Percentiles rank a stretch among this genome's conserved stretches.
Conservation (phyloP, 768 basidiomycete species). For the Panaeolus cyanescens region DNA sequence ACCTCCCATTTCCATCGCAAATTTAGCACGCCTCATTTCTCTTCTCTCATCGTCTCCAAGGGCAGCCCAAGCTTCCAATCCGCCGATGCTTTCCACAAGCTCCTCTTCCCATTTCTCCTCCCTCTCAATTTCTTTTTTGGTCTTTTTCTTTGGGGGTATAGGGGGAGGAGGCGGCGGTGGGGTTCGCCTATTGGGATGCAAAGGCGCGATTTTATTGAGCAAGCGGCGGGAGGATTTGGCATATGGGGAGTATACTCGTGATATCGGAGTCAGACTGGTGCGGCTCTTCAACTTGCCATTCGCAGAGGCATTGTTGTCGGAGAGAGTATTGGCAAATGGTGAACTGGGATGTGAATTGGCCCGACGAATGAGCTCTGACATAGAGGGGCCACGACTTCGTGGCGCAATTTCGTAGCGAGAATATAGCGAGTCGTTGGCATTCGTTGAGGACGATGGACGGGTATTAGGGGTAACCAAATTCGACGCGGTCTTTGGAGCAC, state of each 20-base stretch:
- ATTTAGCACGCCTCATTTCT: conserved; percentile 58
- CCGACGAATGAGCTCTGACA: conserved; percentile 76
- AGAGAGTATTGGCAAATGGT: conserved; percentile 42
- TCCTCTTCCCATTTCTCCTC: conserved; percentile 86
- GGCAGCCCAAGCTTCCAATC: conserved; percentile 57
- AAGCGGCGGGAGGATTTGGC: conserved; percentile 63
- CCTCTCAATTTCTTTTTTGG: conserved; percentile 73
- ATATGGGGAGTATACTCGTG: conserved; percentile 55
- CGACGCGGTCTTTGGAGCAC: conserved; percentile 9
- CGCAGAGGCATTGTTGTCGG: conserved; percentile 13
- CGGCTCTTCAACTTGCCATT: conserved; percentile 15
- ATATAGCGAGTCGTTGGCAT: conserved; percentile 24
- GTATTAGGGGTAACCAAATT: conserved; percentile 11
- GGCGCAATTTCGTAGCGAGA: conserved; percentile 51
- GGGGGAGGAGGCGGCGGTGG: conserved; percentile 75
- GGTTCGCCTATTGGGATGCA: conserved; percentile 72
- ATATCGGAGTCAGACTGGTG: conserved; percentile 4
- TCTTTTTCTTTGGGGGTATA: conserved; percentile 74
- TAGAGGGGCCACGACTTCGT: conserved; percentile 53
- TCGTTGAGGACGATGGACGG: conserved; percentile 14
- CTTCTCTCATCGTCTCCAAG: conserved; percentile 53
- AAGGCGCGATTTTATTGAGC: conserved; percentile 71
- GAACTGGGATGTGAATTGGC: conserved; percentile 69
- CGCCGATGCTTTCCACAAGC: conserved; percentile 70
- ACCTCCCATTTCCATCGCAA: conserved; percentile 61